Base-by-base conservation (phyloP, 768 basidiomycete genomes). In the Lactarius sanguifluus region DNA sequence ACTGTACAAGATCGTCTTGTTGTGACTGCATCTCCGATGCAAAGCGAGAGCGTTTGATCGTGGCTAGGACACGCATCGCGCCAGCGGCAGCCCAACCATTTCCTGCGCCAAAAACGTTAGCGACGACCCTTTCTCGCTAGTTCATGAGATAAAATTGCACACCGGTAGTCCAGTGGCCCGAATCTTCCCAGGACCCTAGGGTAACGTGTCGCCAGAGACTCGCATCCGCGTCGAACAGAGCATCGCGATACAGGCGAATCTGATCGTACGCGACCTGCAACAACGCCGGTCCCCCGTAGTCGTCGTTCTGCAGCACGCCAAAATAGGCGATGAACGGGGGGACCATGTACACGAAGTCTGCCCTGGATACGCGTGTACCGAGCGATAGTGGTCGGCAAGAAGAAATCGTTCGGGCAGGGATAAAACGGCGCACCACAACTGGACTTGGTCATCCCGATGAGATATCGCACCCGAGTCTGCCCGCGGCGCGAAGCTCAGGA, bases 31-130 rank as follows among this genome's bases (percentile, higher is more conserved):
- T 79, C 28, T 75, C 57, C 1, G 64, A 64, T 7, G 78, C 77
- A 61, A 78, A 76, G n/a, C 74, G 72, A 0, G 85, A 82, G 58
- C 81, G 78, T 55, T 78, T 77, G 56, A 88, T 78, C 0, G 84
- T 87, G 52, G 80, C 77, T 12, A 84, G 74, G 5, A 91, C 86
- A 7, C 89, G 81, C 32, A 85, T 75, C 81, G 87, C 86, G 4
- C 88, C 87, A 1, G 83, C 84, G 1, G 87, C 87, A 0, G 88
- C 89, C 90, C 90, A 91, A 0, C 79, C 88, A 69, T 91, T 91
- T 3, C 86, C 85, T 52, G 57, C 10, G 47, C 12, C 63, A 12
- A 13, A 57, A 34, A 23, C 43, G 18, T 68, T 6, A 64, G 62
- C 63, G 18, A 69, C 23, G 16, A 7, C 3, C 12, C 23, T n/a